Evolutionary conservation across 2,329 filamentous ascomycete genomes (phyloP).

Genomic region (Coniochaeta pulveracea): DNA sequence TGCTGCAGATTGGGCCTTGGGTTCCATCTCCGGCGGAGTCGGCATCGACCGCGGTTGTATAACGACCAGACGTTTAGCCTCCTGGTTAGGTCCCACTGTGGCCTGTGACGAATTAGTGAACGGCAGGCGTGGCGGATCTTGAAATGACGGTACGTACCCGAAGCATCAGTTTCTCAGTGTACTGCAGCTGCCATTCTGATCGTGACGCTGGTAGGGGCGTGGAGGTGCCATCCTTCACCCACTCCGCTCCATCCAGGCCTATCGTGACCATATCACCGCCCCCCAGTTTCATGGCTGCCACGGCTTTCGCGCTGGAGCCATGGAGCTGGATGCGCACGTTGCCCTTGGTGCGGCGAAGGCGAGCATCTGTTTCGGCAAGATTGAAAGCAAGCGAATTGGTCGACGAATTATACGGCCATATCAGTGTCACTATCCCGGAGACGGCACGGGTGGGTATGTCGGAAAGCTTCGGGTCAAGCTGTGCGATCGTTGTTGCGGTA

Average conservation of each 20-base stretch:
- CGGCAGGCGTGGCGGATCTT: background rate
- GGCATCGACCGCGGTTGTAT: too few species aligned
- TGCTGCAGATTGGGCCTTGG: too few species aligned
- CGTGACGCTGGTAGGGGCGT: constrained; percentile 37
- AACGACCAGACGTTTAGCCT: background rate
- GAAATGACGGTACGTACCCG: constrained; percentile 27
- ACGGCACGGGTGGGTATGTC: constrained; percentile 34
- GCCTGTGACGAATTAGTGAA: too few species aligned
- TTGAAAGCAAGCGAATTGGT: constrained; percentile 65
- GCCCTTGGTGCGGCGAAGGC: constrained; percentile 63
- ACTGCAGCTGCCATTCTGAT: constrained; percentile 48
- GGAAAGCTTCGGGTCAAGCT: constrained; percentile 36
- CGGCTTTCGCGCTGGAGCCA: constrained; percentile 56
- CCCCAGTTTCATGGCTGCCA: constrained; percentile 56
- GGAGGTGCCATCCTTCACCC: constrained; percentile 41
- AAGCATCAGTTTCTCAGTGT: constrained; percentile 35
- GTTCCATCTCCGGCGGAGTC: too few species aligned
- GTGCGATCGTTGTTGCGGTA: constrained; percentile 38
- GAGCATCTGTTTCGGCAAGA: constrained; percentile 75
- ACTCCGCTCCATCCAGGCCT: constrained; percentile 56
- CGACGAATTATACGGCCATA: constrained; percentile 84
- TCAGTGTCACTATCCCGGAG: constrained; percentile 66
- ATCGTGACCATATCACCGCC: constrained; percentile 70
- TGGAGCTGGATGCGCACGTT: constrained; percentile 72
- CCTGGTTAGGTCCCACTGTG: background rate